A percentile compares a stretch with the other conserved stretches of the same genome.
Conservation (phyloP, 768 basidiomycete genomes). For the Austroboletus eburneus region DNA sequence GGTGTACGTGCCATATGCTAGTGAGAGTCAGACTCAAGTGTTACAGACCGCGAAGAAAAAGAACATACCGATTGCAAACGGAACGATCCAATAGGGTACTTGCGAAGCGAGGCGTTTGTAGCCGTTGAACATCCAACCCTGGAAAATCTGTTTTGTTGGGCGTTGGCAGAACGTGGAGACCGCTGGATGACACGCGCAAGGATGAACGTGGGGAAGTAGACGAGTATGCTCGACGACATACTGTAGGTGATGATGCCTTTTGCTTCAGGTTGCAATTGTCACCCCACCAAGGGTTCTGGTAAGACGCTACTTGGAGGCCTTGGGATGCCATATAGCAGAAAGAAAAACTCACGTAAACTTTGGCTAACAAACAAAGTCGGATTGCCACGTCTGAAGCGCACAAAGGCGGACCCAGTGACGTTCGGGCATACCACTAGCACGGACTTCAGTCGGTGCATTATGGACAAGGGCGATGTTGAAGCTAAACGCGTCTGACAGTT, state of each 20-base stretch:
- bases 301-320: constrained; percentile 1
- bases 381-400: not conserved
- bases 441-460: constrained; percentile 52
- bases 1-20: constrained; percentile 74
- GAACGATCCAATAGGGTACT: constrained; percentile 73
- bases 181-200: constrained; percentile 37
- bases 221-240: constrained; percentile 43
- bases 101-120: constrained; percentile 72
- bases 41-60: not conserved
- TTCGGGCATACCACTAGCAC: constrained; percentile 77
- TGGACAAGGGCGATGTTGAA: constrained; percentile 18
- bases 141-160: constrained; percentile 67
- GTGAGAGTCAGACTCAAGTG: not conserved
- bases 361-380: constrained; percentile 44
- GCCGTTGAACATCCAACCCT: too few relatives aligned
- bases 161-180: constrained; percentile 83
- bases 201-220: constrained; percentile 1
- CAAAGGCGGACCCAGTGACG: constrained; percentile 49
- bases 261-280: constrained; percentile 63
- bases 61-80: constrained; percentile 72
- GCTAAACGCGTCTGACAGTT: constrained; percentile 26
- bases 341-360: constrained; percentile 77
- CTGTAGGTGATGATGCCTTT: constrained; percentile 80
- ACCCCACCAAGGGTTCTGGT: constrained; percentile 90
- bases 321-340: not conserved